A percentile compares a stretch with the other conserved stretches of the same genome.
Evolutionary conservation across 2,329 filamentous ascomycete genomes (phyloP).

Genomic region (Aspergillus uvarum): DNA sequence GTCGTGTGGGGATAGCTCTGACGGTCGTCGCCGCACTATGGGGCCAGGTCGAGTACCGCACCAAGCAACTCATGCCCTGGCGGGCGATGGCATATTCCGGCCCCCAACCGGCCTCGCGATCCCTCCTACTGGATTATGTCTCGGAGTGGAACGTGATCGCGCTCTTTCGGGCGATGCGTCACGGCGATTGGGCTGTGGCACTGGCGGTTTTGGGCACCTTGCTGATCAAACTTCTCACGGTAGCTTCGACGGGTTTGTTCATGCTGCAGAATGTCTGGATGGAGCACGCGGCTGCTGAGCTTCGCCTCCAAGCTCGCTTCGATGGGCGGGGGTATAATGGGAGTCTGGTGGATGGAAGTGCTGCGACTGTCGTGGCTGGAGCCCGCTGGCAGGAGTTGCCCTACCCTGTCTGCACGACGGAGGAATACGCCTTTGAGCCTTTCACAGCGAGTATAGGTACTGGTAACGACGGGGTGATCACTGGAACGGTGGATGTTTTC

Average conservation of each 20-base stretch:
- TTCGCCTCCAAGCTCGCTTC: constrained; percentile 1
- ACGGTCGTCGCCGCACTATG: constrained; percentile 10
- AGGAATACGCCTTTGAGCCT: constrained; percentile 10
- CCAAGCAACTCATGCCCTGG: constrained; percentile 15
- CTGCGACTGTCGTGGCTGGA: background rate
- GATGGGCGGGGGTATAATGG: background rate
- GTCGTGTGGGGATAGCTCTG: too few species aligned
- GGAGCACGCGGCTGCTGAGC: background rate
- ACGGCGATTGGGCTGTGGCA: background rate
- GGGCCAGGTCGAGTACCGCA: constrained; percentile 14
- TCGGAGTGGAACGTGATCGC: constrained; percentile 12
- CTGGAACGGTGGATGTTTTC: too few species aligned
- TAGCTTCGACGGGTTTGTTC: constrained; percentile 14
- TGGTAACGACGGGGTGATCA: too few species aligned
- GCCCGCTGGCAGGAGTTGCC: background rate
- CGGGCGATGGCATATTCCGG: background rate
- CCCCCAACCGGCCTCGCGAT: background rate
- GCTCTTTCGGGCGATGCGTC: background rate
- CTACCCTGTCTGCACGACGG: constrained; percentile 9
- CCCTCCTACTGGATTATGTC: constrained; percentile 13
- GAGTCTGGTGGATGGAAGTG: background rate
- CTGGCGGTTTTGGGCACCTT: constrained; percentile 7
- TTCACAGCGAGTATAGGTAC: constrained; percentile 2
- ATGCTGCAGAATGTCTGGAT: constrained; percentile 7
- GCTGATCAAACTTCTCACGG: constrained; percentile 9